Evolutionary conservation across 2,329 filamentous ascomycete genomes (phyloP).

Genomic region (Aspergillus floridensis): DNA sequence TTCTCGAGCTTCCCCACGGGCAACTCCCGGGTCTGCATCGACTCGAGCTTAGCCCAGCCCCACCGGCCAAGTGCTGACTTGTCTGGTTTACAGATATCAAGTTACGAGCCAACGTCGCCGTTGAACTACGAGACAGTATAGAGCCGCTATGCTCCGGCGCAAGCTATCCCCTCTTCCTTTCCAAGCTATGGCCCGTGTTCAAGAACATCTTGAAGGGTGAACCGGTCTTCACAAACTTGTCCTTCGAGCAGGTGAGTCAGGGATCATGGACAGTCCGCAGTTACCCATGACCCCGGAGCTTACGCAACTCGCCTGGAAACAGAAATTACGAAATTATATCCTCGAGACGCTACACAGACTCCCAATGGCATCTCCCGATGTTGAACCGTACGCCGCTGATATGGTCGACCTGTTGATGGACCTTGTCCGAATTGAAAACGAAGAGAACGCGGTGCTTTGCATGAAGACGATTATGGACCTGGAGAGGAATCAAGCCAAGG

Average conservation of each 20-base stretch:
- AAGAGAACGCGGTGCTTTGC: conserved; percentile 97
- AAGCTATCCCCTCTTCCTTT: conserved; percentile 76
- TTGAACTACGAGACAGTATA: conserved; percentile 83
- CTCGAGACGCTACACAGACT: conserved; percentile 93
- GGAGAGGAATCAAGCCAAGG: conserved; percentile 86
- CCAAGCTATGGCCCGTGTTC: conserved; percentile 86
- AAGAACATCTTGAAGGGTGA: conserved; percentile 78
- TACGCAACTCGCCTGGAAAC: neutral
- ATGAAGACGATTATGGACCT: conserved; percentile 98
- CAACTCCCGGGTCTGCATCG: neutral
- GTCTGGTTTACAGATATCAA: conserved; percentile 67
- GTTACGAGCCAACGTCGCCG: conserved; percentile 76
- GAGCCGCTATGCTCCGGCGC: conserved; percentile 76
- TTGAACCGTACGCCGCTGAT: conserved; percentile 85
- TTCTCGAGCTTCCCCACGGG: neutral
- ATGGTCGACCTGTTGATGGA: conserved; percentile 88
- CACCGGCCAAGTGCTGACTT: neutral
- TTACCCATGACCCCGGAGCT: neutral
- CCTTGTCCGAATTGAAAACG: conserved; percentile 86
- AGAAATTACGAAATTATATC: conserved; percentile 88
- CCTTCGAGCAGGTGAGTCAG: conserved; percentile 73
- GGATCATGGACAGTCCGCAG: neutral
- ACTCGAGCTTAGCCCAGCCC: neutral
- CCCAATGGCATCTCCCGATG: conserved; percentile 70
- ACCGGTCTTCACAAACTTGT: conserved; percentile 87